Evolutionary conservation across 441 rosid genomes (phyloP), one percentile per base, ranked within the genome.

Genomic region (Biscutella laevigata): DNA sequence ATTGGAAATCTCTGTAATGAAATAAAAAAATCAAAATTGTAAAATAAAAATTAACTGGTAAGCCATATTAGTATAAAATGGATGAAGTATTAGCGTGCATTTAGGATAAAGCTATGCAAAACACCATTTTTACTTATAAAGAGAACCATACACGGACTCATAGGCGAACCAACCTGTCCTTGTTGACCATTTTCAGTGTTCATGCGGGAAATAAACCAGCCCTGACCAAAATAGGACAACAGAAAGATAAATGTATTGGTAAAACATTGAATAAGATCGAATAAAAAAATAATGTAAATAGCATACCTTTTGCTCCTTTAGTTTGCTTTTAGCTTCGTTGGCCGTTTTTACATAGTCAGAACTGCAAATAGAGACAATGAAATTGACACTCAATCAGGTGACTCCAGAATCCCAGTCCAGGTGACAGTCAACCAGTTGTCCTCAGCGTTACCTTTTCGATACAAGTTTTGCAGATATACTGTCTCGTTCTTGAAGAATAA

Each of bases 231-330:
- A 55, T 4, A 43, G 43, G 39, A 38, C 21, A 26, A 32, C 13
- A 22, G n/a, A 59, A 2, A 14, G 27, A 42, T 24, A 50, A 21
- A 14, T 52, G 32, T 40, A 24, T 17, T 40, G 5, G 34, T 46
- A n/a, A 41, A 36, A 33, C 36, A 40, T 40, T 14, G 4, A 19
- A 11, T 8, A 56, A 72, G 4, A 60, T 39, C 12, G 37, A 25
- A 40, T 16, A 53, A 43, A 14, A 34, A 52, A 14, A n/a, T n/a
- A 37, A 41, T 22, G 62, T 15, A 71, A 37, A 25, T 24, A 59
- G 49, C 34, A 51, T 41, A 82, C 94, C 86, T 79, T 77, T 40
- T 61, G 91, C 38, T 80, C 73, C 72, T 74, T 79, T 43, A 82
- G 69, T 66, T 80, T 72, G 67, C 63, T 50, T 30, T 49, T 38